A percentile compares a stretch with the other conserved stretches of the same genome.
phyloP scores from a whole-genome alignment of 495 filamentous ascomycete species.

The Penicillium taxi region DNA sequence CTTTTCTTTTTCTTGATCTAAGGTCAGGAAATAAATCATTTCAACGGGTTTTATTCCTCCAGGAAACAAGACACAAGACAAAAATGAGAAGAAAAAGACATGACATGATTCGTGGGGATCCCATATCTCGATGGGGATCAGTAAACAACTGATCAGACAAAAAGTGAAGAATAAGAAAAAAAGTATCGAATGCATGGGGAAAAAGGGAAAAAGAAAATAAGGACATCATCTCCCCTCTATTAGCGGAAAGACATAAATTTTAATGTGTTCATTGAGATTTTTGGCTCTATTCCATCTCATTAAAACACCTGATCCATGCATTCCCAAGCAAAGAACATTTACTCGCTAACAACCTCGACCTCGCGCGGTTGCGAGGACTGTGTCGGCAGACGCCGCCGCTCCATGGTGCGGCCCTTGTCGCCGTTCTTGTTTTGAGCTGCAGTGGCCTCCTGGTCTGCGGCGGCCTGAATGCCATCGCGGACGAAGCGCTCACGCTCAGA shows the following conservation, averaged over 20 bases:
- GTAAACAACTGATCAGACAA: constrained; percentile 18
- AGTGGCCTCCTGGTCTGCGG: constrained; percentile 24
- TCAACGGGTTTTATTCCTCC: constrained; percentile 15
- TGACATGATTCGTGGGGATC: constrained; percentile 36
- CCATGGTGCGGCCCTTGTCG: constrained; percentile 25
- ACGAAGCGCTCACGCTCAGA: constrained; percentile 62
- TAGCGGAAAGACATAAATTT: constrained; percentile 21
- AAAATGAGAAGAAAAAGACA: constrained; percentile 15
- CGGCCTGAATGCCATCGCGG: constrained; percentile 37
- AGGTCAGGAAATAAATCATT: constrained; percentile 11
- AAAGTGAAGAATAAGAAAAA: constrained; percentile 12
- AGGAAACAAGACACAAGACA: constrained; percentile 19
- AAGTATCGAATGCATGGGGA: constrained; percentile 16
- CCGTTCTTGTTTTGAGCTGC: constrained; percentile 22
- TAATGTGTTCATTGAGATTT: constrained; percentile 17
- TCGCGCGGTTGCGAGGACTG: constrained; percentile 25
- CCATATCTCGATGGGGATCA: constrained; percentile 19
- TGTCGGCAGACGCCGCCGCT: constrained; percentile 29
- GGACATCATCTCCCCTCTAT: constrained; percentile 18
- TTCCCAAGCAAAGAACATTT: constrained; percentile 16
- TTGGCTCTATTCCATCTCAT: constrained; percentile 14
- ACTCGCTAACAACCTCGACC: constrained; percentile 27
- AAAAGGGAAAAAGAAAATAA: constrained; percentile 15
- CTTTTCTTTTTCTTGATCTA: constrained; percentile 20
- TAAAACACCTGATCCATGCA: constrained; percentile 24